Base-by-base conservation (phyloP, 768 basidiomycete species). In the Macrocybe gigantea region DNA sequence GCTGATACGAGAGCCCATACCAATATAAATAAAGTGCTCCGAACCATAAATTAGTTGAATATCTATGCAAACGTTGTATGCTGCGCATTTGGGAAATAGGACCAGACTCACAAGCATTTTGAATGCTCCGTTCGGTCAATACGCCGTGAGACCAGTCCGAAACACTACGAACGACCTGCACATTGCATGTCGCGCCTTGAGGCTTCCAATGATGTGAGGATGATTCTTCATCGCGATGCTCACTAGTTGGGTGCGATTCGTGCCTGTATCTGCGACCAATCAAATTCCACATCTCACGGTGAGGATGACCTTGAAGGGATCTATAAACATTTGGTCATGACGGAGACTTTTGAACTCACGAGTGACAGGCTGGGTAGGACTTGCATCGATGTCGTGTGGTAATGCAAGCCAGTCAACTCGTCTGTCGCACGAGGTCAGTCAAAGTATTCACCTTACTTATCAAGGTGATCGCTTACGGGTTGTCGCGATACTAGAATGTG, bases 111-210 rank as follows among this genome's bases (percentile, higher is more conserved):
- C 88, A 93, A 42, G 95, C 94, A 56, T 91, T 87, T 66, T 96
- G 94, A 50, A 98, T 91, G 64, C 89, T 93, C 49, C 81, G 79
- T 64, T 97, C 94, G 3, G 80, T 85, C 53, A 94, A 71, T 33
- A 93, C 87, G 2, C 94, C 95, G 56, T 93, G 90, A 57, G 85
- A 88, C 95, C 95, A 98, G 65, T 97, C 94, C 1, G 76, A 82
- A 15, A 93, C 88, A 50, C 87, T 90, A 46, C 95, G 79, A 37
- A 91, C 75, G 10, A 78, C 91, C 69, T 97, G 92, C 12, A 91
- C 85, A 33, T 71, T 71, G 59, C 84, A 85, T 7, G 72, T 73
- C 1, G 77, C 77, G 31, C 75, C 69, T 30, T 55, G 45, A 0
- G 73, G 75, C 12, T 61, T 65, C 22, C 22, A 22, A 2, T 64